Evolutionary conservation across 192 early-diverging fungal species (phyloP), one percentile per base, ranked within the genome.

Genomic region (Backusella sp.): DNA sequence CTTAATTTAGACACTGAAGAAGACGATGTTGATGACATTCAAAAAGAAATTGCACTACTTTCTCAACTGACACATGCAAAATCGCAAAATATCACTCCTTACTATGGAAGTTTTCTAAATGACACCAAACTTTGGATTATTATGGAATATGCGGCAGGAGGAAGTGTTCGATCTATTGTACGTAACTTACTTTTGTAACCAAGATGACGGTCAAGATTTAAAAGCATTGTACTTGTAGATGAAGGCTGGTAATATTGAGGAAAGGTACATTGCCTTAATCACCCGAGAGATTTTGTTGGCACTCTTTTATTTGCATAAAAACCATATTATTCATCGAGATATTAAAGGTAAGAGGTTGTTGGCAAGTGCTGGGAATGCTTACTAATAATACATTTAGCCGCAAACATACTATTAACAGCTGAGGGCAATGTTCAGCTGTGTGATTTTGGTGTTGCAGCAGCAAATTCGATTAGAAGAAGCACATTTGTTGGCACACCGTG

Each of bases 141-240:
- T 73, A 98, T 99, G 96, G 98, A 99, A 76, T 97, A 94, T 86
- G 96, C 96, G 6, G 95, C 89, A 6, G 98, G 96, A 34, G 98
- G 98, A 66, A 98, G 95, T 74, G 88, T 99, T 42, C 82, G 94
- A 71, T 84, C 86, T 23, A 82, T 96, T 78, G 94, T 95, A 83
- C 26, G 80, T 59, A 59, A 59, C 23, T 59, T 62, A 2, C 15
- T n/a, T 15, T 19, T 52, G 53, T 56, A 21, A 8, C 6, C 8
- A 21, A n/a, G n/a, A 21, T 19, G 21, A 2, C 19, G 3, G 53
- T 21, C 0, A 11, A 11, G 26, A 12, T 26, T 62, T 62, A 26
- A 26, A 26, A 28, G 21, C 28, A 56, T 21, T 32, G 21, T 42
- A 44, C 36, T 79, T 66, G 8, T 76, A 92, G 85, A 86, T 97